A percentile compares a stretch with the other conserved stretches of the same genome.
phyloP scores from a whole-genome alignment of 83 land plant genomes.

The Diphasiastrum complanatum region DNA sequence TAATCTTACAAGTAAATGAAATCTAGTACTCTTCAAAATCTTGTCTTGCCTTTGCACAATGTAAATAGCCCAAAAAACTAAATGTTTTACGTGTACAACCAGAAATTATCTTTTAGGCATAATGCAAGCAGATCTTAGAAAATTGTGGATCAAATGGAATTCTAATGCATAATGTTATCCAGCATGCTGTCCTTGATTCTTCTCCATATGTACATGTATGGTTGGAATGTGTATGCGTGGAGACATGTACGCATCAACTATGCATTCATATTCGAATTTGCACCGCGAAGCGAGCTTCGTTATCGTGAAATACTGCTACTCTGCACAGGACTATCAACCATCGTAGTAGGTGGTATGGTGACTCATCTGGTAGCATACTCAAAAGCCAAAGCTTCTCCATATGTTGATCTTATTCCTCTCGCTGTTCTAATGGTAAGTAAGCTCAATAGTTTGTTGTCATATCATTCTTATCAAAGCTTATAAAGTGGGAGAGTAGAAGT shows the following conservation, averaged over 20 bases:
- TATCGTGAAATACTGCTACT: slow-evolving; percentile 63
- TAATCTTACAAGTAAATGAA: background rate
- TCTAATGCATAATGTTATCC: slow-evolving; percentile 14
- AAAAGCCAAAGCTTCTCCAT: slow-evolving; percentile 19
- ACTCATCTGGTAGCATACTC: slow-evolving; percentile 43
- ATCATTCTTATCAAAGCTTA: background rate
- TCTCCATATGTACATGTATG: slow-evolving; percentile 71
- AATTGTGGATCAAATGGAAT: background rate
- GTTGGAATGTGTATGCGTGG: slow-evolving; percentile 71
- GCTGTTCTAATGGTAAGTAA: slow-evolving; percentile 44
- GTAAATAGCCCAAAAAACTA: background rate
- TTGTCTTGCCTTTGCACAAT: background rate
- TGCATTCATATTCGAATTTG: slow-evolving; percentile 75
- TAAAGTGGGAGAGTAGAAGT: background rate
- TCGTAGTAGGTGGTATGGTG: slow-evolving; percentile 62
- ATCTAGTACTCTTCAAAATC: background rate
- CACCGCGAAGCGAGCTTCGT: slow-evolving; percentile 43
- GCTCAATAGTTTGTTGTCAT: background rate
- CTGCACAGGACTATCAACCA: slow-evolving; percentile 51
- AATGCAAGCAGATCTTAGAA: background rate
- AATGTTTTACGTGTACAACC: no score
- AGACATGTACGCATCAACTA: slow-evolving; percentile 61
- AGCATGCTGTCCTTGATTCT: slow-evolving; percentile 66
- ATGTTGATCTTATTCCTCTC: slow-evolving; percentile 52
- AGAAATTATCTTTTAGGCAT: background rate